phyloP scores from a whole-genome alignment of 441 rosid genomes.

The Populus trichocarpa region DNA sequence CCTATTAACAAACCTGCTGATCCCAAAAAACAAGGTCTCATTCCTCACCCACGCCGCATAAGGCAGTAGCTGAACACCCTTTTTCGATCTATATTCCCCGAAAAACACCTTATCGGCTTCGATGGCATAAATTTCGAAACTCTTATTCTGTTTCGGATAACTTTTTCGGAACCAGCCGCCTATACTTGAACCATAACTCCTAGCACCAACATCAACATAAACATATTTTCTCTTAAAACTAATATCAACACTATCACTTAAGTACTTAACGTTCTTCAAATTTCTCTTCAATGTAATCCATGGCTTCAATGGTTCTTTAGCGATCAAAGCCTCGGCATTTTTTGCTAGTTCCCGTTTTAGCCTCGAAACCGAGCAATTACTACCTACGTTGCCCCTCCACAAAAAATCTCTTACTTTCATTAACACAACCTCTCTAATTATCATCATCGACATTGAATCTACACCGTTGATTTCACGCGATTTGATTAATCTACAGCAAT shows the following conservation, averaged over 20 bases:
- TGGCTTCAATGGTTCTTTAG: constrained; percentile 84
- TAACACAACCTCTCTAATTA: constrained; percentile 61
- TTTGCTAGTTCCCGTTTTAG: constrained; percentile 52
- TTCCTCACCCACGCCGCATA: constrained; percentile 93
- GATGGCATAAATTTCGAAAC: constrained; percentile 76
- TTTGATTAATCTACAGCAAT: constrained; percentile 57
- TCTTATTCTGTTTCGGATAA: constrained; percentile 88
- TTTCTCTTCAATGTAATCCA: constrained; percentile 86
- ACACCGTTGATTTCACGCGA: constrained; percentile 57
- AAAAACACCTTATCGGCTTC: constrained; percentile 79
- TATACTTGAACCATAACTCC: constrained; percentile 89
- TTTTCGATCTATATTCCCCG: constrained; percentile 56
- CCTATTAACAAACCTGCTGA: constrained; percentile 62
- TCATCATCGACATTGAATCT: constrained; percentile 50
- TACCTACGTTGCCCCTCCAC: constrained; percentile 25
- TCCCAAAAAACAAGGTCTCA: constrained; percentile 77
- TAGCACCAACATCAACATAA: constrained; percentile 87
- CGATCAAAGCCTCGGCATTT: constrained; percentile 64
- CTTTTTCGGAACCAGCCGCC: constrained; percentile 89
- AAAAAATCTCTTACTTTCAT: constrained; percentile 30
- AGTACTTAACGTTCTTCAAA: constrained; percentile 64
- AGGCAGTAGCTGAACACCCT: constrained; percentile 59
- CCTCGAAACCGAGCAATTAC: constrained; percentile 59
- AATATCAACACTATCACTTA: constrained; percentile 71
- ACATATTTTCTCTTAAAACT: constrained; percentile 82